These are phyloP conservation scores for Cladosporium sphaerospermum DNA, from an alignment of 2,329 filamentous ascomycete species.

Conservation along the genomic window DNA sequence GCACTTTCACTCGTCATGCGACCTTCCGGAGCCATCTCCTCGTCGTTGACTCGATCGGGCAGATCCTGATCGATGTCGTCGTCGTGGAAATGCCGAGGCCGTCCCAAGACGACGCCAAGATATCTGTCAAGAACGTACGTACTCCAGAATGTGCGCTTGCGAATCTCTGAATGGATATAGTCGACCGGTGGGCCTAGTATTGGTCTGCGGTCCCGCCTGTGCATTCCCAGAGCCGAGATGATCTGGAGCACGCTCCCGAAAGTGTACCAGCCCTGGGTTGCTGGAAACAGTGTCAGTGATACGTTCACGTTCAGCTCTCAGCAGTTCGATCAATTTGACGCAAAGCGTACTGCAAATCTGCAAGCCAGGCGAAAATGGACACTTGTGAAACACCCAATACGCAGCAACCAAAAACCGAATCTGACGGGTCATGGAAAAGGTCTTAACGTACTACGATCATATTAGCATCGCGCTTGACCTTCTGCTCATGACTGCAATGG, in stretches of 20 bases:
- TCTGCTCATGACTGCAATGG: too few relatives aligned
- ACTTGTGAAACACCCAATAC: too few relatives aligned
- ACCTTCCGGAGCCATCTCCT: slow-evolving; percentile 47
- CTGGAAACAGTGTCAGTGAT: not conserved
- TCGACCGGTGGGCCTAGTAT: slow-evolving; percentile 23
- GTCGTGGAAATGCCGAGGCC: slow-evolving; percentile 56
- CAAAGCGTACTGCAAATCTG: too few relatives aligned
- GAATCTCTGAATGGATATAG: slow-evolving; percentile 46
- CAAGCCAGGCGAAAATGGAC: too few relatives aligned
- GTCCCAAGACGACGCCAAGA: slow-evolving; percentile 56
- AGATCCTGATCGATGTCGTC: slow-evolving; percentile 58
- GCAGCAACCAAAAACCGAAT: too few relatives aligned
- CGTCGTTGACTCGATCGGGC: slow-evolving; percentile 51
- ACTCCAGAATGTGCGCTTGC: slow-evolving; percentile 57
- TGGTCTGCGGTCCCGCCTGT: slow-evolving; percentile 11
- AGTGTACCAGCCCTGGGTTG: slow-evolving; percentile 31
- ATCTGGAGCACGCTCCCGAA: slow-evolving; percentile 22
- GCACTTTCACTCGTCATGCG: not conserved
- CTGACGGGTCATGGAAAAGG: too few relatives aligned
- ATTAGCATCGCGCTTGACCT: too few relatives aligned
- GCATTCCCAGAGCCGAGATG: slow-evolving; percentile 17
- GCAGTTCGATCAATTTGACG: too few relatives aligned
- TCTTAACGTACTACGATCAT: too few relatives aligned
- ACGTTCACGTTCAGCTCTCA: too few relatives aligned
- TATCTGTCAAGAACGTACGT: slow-evolving; percentile 59